Percentiles rank a stretch among this genome's conserved stretches.
phyloP scores from a whole-genome alignment of 352 stramenopile species.

The Blastocystis hominis region DNA sequence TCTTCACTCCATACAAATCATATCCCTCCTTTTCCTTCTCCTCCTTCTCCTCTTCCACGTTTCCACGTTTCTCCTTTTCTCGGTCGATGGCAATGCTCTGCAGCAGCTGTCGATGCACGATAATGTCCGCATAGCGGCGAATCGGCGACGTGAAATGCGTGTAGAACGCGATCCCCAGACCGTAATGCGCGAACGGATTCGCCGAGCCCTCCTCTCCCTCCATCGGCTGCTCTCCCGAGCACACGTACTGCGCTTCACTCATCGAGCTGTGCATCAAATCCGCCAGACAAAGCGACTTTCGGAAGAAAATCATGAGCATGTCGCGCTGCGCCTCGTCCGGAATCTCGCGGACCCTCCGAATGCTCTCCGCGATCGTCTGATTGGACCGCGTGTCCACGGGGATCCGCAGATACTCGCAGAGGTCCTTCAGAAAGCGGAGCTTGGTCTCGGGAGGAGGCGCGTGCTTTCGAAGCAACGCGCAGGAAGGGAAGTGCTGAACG shows the following conservation, averaged over 20 bases:
- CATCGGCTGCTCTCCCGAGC: neutral
- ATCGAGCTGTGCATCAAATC: slow-evolving; percentile 46
- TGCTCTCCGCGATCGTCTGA: slow-evolving; percentile 13
- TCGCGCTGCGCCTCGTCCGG: neutral
- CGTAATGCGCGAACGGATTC: slow-evolving; percentile 54
- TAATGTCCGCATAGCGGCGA: slow-evolving; percentile 61
- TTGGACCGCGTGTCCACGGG: slow-evolving; percentile 1
- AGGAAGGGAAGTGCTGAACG: neutral
- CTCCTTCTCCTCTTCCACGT: neutral
- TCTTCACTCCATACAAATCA: slow-evolving; percentile 26
- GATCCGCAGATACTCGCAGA: slow-evolving; percentile 47
- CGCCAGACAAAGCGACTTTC: neutral
- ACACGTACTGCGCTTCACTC: slow-evolving; percentile 53
- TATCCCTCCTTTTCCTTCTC: neutral
- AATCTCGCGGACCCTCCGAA: neutral
- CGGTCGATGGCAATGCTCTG: neutral
- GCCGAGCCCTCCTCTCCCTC: neutral
- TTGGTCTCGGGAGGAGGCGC: neutral
- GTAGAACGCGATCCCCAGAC: slow-evolving; percentile 61
- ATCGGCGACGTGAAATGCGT: slow-evolving; percentile 62
- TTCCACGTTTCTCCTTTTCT: neutral
- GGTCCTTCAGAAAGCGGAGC: neutral
- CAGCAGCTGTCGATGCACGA: slow-evolving; percentile 60
- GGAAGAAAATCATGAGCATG: slow-evolving; percentile 55
- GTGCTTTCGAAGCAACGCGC: slow-evolving; percentile 42